A percentile compares a stretch with the other conserved stretches of the same genome.
phyloP scores from a whole-genome alignment of 352 stramenopile species.

The Phytopythium oedochilum region DNA sequence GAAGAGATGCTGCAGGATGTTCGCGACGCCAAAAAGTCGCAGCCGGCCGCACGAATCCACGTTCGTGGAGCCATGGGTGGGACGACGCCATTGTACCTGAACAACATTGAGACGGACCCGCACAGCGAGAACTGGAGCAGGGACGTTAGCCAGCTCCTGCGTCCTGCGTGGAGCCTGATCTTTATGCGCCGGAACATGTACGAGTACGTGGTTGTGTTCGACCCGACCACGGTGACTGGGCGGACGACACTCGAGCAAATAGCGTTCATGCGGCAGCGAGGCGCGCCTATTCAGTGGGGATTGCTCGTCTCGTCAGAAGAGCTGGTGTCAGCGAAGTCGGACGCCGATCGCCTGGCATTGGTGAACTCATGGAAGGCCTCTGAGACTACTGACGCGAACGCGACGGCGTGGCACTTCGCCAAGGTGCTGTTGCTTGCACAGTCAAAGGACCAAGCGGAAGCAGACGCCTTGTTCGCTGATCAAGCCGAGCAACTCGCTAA shows the following conservation, averaged over 20 bases:
- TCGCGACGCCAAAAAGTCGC: slow-evolving; percentile 37
- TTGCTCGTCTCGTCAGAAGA: slow-evolving; percentile 71
- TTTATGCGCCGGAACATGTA: slow-evolving; percentile 88
- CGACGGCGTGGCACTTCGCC: slow-evolving; percentile 69
- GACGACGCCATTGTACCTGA: slow-evolving; percentile 68
- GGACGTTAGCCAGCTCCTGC: slow-evolving; percentile 39
- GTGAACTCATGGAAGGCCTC: slow-evolving; percentile 39
- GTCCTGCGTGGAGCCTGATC: slow-evolving; percentile 75
- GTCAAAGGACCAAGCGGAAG: slow-evolving; percentile 36
- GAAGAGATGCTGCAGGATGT: slow-evolving; percentile 60
- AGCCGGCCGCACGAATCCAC: slow-evolving; percentile 48
- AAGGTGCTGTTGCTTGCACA: slow-evolving; percentile 72
- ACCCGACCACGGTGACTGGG: slow-evolving; percentile 48
- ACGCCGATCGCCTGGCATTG: slow-evolving; percentile 28
- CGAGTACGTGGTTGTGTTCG: slow-evolving; percentile 71
- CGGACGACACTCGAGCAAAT: slow-evolving; percentile 52
- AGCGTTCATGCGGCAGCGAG: slow-evolving; percentile 63
- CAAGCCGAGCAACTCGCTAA: not conserved
- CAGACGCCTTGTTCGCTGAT: not conserved
- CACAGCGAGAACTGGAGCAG: slow-evolving; percentile 41
- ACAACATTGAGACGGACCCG: slow-evolving; percentile 75
- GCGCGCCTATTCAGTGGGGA: slow-evolving; percentile 70
- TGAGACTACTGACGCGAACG: slow-evolving; percentile 29
- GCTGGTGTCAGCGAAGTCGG: slow-evolving; percentile 43
- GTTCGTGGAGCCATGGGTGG: slow-evolving; percentile 58